Base-by-base conservation (phyloP, 768 basidiomycete genomes). In the Trametes punicea region DNA sequence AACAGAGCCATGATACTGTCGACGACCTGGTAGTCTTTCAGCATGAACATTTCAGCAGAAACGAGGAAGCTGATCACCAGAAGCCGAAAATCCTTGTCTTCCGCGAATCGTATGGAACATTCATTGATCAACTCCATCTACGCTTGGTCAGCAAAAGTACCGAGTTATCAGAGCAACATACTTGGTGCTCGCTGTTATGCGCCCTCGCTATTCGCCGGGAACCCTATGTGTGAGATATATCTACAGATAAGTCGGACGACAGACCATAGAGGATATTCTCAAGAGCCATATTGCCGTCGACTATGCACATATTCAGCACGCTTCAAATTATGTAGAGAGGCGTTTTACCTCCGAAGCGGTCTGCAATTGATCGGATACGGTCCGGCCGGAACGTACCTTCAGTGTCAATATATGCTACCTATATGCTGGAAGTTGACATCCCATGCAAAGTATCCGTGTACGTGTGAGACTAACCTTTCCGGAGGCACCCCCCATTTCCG, bases 1-100 rank as follows among this genome's bases (percentile, higher is more conserved):
- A 98, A 98, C 6, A 96, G 79, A 26, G 95, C 96, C 92, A 98
- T 96, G 58, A 98, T 95, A 64, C 91, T 94, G 69, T 98, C 96
- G 31, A 98, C 82, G 56, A 98, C 93, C 88, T 96, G 65, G 5
- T 2, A 2, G 7, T 3, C 20, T 18, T 11, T 31, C 2, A 29
- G 6, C 21, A 15, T 20, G 11, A 18, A 57, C 6, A n/a, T 65
- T n/a, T n/a, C n/a, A n/a, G n/a, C n/a, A n/a, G n/a, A n/a, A n/a
- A n/a, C n/a, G n/a, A n/a, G n/a, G n/a, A n/a, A n/a, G n/a, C n/a
- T n/a, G n/a, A n/a, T 27, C 64, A 87, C 88, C 65, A 92, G 71
- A 26, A 90, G 77, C 44, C 84, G 77, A 64, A 85, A 93, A 64
- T 90, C 87, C 65, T 89, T 92, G 69, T 93, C 92, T 67, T 94